Evolutionary conservation across 1,284 basidiomycete genomes (phyloP), one percentile per base, ranked within the genome.

Genomic region (Melampsora larici-populina): DNA sequence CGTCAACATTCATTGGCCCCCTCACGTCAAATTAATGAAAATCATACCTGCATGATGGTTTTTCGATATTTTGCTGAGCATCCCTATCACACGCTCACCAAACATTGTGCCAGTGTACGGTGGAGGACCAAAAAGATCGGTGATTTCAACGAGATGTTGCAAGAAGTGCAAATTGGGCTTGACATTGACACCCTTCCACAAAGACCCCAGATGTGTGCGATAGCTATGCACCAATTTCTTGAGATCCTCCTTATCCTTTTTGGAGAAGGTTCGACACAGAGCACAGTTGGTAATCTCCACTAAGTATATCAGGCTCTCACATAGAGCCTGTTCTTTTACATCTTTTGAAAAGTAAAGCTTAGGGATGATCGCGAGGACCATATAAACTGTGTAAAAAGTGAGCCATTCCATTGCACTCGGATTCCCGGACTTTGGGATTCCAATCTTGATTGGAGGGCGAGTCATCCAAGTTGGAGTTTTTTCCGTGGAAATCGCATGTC

Each of bases 31-130:
- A n/a, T n/a, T n/a, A n/a, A n/a, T n/a, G n/a, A n/a, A n/a, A n/a
- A n/a, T n/a, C n/a, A n/a, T 72, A 72, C 70, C n/a, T 46, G 64
- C 33, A 63, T 64, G 55, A 72, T 64, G 62, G n/a, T 72, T 72
- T 17, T 55, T 72, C 21, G 60, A 49, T 46, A 48, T 64, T 26
- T 62, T 63, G 15, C 60, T 60, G 29, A 72, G 62, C 26, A 62
- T 63, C 3, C 70, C 70, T 48, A 63, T 72, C 43, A 72, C 43
- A 26, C 60, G 33, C 40, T n/a, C n/a, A n/a, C n/a, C n/a, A n/a
- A n/a, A n/a, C n/a, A n/a, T n/a, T n/a, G n/a, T n/a, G n/a, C n/a
- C 60, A 9, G 70, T 72, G 36, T 55, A 72, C 49, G 58, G 18
- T 64, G 60, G 70, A 13, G 58, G 58, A 29, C 70, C 70, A 64